These are phyloP conservation scores for Leccinum subrobustum DNA, from an alignment of 1,284 basidiomycete species.

Conservation along the genomic window DNA sequence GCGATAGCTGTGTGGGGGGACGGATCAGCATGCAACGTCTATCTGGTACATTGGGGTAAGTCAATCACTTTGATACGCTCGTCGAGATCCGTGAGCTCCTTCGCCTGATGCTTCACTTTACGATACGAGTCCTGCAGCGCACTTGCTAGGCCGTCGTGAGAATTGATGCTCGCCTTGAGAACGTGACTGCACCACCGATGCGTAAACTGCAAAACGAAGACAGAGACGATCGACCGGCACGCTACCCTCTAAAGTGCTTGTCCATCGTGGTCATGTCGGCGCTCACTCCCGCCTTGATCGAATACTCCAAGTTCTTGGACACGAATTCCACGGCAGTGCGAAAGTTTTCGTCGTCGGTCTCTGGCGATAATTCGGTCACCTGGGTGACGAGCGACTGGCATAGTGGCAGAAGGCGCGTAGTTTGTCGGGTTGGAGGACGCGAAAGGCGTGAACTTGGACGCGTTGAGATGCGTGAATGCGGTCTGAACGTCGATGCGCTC, in stretches of 20 bases:
- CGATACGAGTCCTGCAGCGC: slow-evolving; percentile 53
- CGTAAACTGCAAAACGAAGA: slow-evolving; percentile 14
- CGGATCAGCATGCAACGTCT: slow-evolving; percentile 5
- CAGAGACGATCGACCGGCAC: background rate
- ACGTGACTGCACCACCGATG: slow-evolving; percentile 42
- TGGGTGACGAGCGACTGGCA: slow-evolving; percentile 58
- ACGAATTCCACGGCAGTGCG: slow-evolving; percentile 52
- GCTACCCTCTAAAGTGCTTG: slow-evolving; percentile 58
- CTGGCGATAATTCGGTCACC: slow-evolving; percentile 39
- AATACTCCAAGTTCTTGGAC: slow-evolving; percentile 47
- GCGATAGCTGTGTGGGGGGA: slow-evolving; percentile 43
- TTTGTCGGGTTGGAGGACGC: slow-evolving; percentile 43
- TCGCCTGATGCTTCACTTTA: slow-evolving; percentile 48
- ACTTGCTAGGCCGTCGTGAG: slow-evolving; percentile 54
- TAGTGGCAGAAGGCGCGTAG: slow-evolving; percentile 51
- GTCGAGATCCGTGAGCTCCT: slow-evolving; percentile 57
- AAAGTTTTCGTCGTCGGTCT: slow-evolving; percentile 46
- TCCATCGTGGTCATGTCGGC: slow-evolving; percentile 56
- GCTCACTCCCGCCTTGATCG: slow-evolving; percentile 53
- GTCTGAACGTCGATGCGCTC: slow-evolving; percentile 40
- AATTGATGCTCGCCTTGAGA: slow-evolving; percentile 69
- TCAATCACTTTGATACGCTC: slow-evolving; percentile 55
- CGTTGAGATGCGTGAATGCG: slow-evolving; percentile 52
- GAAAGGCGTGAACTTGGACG: slow-evolving; percentile 49
- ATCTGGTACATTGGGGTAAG: background rate